A percentile compares a stretch with the other conserved stretches of the same genome.
These are phyloP conservation scores for Astrocystis sublimbata DNA, from an alignment of 495 filamentous ascomycete genomes.

Conservation along the genomic window DNA sequence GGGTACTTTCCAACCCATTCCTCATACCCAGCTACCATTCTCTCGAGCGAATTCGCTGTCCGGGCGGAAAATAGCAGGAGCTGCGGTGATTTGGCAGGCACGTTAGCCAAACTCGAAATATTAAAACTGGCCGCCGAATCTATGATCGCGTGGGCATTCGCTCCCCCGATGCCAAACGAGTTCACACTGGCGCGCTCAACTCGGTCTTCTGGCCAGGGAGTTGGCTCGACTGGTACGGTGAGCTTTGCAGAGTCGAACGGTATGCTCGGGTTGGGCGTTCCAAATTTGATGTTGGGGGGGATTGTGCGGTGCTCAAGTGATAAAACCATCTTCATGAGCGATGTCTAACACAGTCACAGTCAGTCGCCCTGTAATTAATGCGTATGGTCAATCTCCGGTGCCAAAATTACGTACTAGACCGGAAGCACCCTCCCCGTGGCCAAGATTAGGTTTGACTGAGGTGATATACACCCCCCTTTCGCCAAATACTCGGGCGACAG, in stretches of 20 bases:
- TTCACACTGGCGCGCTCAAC: conserved; percentile 41
- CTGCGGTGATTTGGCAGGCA: conserved; percentile 13
- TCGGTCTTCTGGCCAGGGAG: conserved; percentile 23
- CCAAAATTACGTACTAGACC: too few relatives aligned
- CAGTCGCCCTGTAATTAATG: too few relatives aligned
- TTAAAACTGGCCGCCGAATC: conserved; percentile 28
- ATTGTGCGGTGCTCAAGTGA: conserved; percentile 48
- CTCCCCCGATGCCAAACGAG: conserved; percentile 52
- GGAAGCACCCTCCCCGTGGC: conserved; percentile 50
- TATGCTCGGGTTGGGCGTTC: conserved; percentile 27
- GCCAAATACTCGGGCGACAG: conserved; percentile 34
- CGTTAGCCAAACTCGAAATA: neutral
- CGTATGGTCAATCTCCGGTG: too few relatives aligned
- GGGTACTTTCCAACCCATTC: conserved; percentile 19
- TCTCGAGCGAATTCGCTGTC: conserved; percentile 23
- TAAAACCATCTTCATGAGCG: conserved; percentile 50
- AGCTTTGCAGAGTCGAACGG: conserved; percentile 28
- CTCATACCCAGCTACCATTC: conserved; percentile 18
- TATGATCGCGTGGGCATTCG: conserved; percentile 53
- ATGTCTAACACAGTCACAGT: too few relatives aligned
- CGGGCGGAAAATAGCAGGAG: conserved; percentile 29
- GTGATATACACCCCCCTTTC: conserved; percentile 44
- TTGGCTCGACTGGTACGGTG: conserved; percentile 25
- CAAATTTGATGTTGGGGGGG: conserved; percentile 37
- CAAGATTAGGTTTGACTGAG: conserved; percentile 53